phyloP scores from a whole-genome alignment of 768 basidiomycete genomes.

The Pulveroboletus sp. region DNA sequence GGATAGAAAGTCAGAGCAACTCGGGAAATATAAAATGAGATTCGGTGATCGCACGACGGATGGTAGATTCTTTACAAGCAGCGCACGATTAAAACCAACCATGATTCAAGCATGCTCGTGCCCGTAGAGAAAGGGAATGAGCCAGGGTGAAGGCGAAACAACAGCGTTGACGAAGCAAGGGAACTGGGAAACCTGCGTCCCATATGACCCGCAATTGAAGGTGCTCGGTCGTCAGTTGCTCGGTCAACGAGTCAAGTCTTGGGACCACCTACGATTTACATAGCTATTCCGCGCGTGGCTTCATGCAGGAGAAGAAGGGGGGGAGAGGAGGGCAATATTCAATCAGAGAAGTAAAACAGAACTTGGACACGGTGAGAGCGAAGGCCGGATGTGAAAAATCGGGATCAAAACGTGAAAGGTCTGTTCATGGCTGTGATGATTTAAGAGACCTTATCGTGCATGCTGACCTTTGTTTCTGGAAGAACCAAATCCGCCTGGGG shows the following conservation, averaged over 20 bases:
- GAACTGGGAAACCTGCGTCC: not conserved
- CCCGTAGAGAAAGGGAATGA: not conserved
- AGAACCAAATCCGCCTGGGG: not conserved
- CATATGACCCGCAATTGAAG: not conserved
- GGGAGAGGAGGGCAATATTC: no score
- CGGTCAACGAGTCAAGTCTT: not conserved
- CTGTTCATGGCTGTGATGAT: no score
- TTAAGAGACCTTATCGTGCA: not conserved
- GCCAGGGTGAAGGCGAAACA: no score
- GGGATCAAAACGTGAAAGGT: not conserved
- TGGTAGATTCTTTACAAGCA: not conserved
- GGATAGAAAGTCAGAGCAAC: not conserved
- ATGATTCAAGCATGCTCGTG: no score
- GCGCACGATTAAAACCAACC: not conserved
- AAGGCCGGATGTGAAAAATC: constrained; percentile 1
- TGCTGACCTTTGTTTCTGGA: not conserved
- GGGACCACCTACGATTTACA: not conserved
- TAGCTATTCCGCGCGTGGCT: not conserved
- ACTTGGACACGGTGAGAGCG: not conserved
- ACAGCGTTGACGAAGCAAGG: not conserved
- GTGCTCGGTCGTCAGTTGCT: not conserved
- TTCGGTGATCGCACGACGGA: not conserved
- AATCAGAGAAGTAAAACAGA: not conserved
- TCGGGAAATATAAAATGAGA: not conserved
- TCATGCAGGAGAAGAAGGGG: not conserved